phyloP scores from a whole-genome alignment of 2,329 filamentous ascomycete species.

The Claviceps capensis region DNA sequence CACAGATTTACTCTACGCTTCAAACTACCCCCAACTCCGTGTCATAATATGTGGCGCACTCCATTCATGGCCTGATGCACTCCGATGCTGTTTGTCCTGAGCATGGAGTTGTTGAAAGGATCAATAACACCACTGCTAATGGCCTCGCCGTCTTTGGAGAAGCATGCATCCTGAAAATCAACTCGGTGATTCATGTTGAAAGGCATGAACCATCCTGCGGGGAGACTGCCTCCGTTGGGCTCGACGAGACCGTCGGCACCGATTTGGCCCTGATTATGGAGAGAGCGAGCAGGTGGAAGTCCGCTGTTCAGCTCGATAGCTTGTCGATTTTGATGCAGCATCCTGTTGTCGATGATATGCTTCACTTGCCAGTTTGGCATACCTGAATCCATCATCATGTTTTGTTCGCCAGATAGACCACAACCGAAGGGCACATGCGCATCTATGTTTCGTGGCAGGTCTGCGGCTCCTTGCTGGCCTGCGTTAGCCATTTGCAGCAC shows the following conservation, averaged over 20 bases:
- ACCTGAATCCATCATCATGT: constrained; percentile 28
- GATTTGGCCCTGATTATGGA: constrained; percentile 9
- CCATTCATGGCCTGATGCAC: constrained; percentile 22
- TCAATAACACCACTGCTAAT: constrained; percentile 20
- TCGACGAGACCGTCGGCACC: constrained; percentile 10
- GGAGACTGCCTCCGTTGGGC: constrained; percentile 29
- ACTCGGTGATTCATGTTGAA: constrained; percentile 79
- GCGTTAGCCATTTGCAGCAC: constrained; percentile 37
- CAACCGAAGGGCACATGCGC: constrained; percentile 58
- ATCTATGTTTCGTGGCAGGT: constrained; percentile 55
- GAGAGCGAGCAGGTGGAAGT: constrained; percentile 15
- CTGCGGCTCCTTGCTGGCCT: constrained; percentile 28
- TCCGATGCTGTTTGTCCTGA: constrained; percentile 24
- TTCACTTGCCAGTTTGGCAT: constrained; percentile 6
- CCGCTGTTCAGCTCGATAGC: constrained; percentile 15
- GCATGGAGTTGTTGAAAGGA: constrained; percentile 32
- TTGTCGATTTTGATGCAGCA: constrained; percentile 12
- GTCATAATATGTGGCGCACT: constrained; percentile 18
- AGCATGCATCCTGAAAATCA: constrained; percentile 32
- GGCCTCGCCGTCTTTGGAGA: constrained; percentile 22
- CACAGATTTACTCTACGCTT: not conserved
- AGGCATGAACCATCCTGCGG: constrained; percentile 78
- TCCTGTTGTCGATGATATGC: not conserved
- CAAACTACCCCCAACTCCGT: not conserved
- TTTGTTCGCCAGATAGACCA: not conserved